Conservation (phyloP, 202 grass and related monocot genomes). For the Hordeum pubiflorum region DNA sequence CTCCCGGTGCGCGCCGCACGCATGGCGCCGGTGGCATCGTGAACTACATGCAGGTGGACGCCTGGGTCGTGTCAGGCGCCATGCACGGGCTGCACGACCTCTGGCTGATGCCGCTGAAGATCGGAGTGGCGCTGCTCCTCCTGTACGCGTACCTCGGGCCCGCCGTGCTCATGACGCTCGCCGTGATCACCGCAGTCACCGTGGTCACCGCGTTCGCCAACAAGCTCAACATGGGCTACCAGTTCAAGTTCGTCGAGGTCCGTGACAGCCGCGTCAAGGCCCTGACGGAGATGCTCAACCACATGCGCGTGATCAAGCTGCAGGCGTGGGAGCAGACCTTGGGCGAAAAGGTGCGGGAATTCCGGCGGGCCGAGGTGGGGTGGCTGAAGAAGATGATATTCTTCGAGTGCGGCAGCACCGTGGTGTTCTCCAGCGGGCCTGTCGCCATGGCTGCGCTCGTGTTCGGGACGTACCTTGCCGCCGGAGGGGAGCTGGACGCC, state of each 20-base stretch:
- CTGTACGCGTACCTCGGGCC: constrained; percentile 50
- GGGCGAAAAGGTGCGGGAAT: constrained; percentile 17
- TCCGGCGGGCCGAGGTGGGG: constrained; percentile 34
- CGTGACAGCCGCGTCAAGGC: constrained; percentile 53
- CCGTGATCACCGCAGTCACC: constrained; percentile 39
- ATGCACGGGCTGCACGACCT: constrained; percentile 36
- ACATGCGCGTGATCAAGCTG: constrained; percentile 63
- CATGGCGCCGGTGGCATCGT: constrained; percentile 51
- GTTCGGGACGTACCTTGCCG: constrained; percentile 42
- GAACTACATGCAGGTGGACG: constrained; percentile 66
- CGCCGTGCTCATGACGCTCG: constrained; percentile 42
- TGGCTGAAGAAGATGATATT: constrained; percentile 43
- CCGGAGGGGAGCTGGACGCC: constrained; percentile 36
- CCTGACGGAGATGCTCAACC: constrained; percentile 48
- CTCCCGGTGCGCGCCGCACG: constrained; percentile 27
- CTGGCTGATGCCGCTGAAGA: constrained; percentile 63
- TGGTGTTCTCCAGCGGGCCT: constrained; percentile 45
- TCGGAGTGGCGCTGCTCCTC: constrained; percentile 42
- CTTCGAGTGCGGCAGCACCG: constrained; percentile 35
- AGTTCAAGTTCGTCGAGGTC: constrained; percentile 34
- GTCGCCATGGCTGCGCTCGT: constrained; percentile 50
- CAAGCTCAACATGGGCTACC: constrained; percentile 36
- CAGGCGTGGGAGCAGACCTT: constrained; percentile 59
- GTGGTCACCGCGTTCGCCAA: constrained; percentile 33
- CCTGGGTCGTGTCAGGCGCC: constrained; percentile 26